These are phyloP conservation scores for Orbilia brochopaga DNA, from an alignment of 2,329 filamentous ascomycete genomes.

Conservation along the genomic window DNA sequence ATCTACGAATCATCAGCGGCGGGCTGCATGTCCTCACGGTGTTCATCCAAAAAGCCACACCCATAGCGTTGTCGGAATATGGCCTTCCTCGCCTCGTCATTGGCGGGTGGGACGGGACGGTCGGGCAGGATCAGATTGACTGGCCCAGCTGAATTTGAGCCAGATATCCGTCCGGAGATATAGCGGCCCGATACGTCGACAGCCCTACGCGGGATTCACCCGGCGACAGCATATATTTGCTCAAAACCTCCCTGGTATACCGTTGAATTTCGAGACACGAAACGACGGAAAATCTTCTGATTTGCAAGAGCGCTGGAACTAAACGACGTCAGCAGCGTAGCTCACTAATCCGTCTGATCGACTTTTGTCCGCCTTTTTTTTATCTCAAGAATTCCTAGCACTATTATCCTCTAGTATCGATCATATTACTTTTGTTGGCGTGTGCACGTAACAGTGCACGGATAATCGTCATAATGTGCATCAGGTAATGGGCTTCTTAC, in stretches of 20 bases:
- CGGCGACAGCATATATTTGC: conserved; percentile 4
- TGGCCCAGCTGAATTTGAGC: conserved; percentile 1
- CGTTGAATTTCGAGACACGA: neutral
- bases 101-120: conserved; percentile 1
- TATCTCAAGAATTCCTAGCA: too few relatives aligned
- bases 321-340: neutral
- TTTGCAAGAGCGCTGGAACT: neutral
- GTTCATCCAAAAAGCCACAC: neutral
- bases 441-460: neutral
- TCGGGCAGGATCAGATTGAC: neutral
- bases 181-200: conserved; percentile 7
- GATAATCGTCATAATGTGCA: neutral
- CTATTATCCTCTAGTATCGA: neutral
- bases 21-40: neutral
- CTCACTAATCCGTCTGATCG: too few relatives aligned
- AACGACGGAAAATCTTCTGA: neutral
- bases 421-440: neutral
- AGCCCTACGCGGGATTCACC: neutral
- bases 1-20: conserved; percentile 4
- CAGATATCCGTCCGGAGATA: conserved; percentile 2
- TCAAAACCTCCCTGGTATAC: neutral
- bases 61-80: neutral
- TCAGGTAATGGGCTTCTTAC: neutral
- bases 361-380: too few relatives aligned
- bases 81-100: neutral